phyloP scores from a whole-genome alignment of 1,139 yeast species.

The Taphrina wiesneri region DNA sequence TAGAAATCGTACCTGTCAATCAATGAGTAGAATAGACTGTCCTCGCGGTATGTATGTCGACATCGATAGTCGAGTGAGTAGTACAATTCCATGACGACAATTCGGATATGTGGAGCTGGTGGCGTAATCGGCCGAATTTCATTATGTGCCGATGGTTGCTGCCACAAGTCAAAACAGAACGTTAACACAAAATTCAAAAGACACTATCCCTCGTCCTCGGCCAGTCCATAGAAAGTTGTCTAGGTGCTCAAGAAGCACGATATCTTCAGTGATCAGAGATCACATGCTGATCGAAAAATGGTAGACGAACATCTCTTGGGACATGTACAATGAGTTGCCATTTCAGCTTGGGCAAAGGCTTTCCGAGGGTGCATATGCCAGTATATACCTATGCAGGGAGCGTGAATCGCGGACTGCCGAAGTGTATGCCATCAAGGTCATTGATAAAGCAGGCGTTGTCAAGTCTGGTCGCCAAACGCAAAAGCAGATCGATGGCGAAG shows the following conservation, averaged over 20 bases:
- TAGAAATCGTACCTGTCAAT: too few species aligned
- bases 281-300: neutral
- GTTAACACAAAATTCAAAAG: neutral
- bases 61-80: neutral
- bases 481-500: constrained; percentile 56
- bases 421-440: constrained; percentile 59
- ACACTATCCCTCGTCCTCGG: neutral
- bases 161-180: neutral
- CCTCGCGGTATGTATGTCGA: too few species aligned
- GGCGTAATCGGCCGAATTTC: neutral
- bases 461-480: constrained; percentile 50
- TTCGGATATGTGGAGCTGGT: neutral
- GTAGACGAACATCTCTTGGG: neutral
- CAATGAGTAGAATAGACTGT: too few species aligned
- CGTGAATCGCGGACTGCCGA: constrained; percentile 29
- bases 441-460: constrained; percentile 54
- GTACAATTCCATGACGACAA: neutral
- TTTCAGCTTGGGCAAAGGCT: constrained; percentile 22
- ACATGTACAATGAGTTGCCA: constrained; percentile 14
- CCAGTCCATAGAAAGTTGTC: too few species aligned
- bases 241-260: too few species aligned
- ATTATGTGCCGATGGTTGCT: neutral
- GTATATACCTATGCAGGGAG: constrained; percentile 11
- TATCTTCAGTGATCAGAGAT: too few species aligned
- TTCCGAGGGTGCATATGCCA: constrained; percentile 18